A percentile compares a stretch with the other conserved stretches of the same genome.
phyloP scores from a whole-genome alignment of 2,329 filamentous ascomycete species.

The Drechslera avenae region DNA sequence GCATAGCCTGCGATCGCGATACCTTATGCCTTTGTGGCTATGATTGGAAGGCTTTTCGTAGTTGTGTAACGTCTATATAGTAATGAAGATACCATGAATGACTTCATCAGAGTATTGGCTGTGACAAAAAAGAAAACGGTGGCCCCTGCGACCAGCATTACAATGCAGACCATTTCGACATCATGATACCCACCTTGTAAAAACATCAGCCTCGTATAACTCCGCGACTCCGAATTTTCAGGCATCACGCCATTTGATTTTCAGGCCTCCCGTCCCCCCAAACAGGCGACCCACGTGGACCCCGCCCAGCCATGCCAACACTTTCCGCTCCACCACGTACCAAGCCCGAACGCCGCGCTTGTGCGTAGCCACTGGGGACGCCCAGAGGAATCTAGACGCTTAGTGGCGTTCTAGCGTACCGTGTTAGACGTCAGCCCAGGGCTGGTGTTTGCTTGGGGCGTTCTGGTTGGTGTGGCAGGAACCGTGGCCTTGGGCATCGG shows the following conservation, averaged over 20 bases:
- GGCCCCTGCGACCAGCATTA: no score
- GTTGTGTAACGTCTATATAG: slow-evolving; percentile 12
- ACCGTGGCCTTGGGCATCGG: slow-evolving; percentile 15
- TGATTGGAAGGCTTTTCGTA: slow-evolving; percentile 19
- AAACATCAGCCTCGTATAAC: no score
- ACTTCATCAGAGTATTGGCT: not conserved
- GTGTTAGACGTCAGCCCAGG: slow-evolving; percentile 32
- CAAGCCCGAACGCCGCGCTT: slow-evolving; percentile 16
- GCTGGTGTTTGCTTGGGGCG: no score
- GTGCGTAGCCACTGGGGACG: slow-evolving; percentile 17
- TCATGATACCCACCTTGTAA: no score
- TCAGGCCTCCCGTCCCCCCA: not conserved
- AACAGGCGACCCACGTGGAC: not conserved
- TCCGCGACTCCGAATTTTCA: not conserved
- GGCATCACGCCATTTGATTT: not conserved
- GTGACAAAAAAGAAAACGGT: no score
- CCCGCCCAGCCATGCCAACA: slow-evolving; percentile 16
- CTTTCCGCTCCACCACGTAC: slow-evolving; percentile 18
- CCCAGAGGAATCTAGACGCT: slow-evolving; percentile 11
- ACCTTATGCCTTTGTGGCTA: slow-evolving; percentile 22
- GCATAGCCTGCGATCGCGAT: slow-evolving; percentile 33
- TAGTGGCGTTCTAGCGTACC: not conserved
- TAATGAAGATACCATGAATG: slow-evolving; percentile 13
- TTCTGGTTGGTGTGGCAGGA: not conserved
- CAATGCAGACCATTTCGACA: no score